Base-by-base conservation (phyloP, 176 grass and related monocot genomes). In the Typha latifolia region DNA sequence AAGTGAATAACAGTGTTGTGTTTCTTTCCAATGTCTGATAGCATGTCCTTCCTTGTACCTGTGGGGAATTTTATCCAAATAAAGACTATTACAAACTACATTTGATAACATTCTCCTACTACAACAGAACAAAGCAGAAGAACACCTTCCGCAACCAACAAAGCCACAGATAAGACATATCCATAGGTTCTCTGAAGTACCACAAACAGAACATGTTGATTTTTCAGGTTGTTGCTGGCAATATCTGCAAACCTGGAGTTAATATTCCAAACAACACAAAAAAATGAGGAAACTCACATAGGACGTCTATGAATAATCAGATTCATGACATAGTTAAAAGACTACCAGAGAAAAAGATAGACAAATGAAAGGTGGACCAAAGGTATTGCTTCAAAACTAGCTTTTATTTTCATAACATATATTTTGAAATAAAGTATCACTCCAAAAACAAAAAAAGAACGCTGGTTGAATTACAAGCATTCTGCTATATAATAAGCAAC, bases 161-260 rank as follows among this genome's bases (percentile, higher is more conserved):
- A 86, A 80, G 55, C 94, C 94, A 84, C 94, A 92, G 5, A 92
- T 90, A 79, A 97, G 70, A 80, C 89, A 97, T 63, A 97, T 90
- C 88, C 94, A 97, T 82, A 97, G 78, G 73, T 92, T 92, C 15
- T 92, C 85, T 24, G 27, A 86, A 73, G 88, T 88, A 72, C 85
- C 82, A 3, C 94, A 97, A 73, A 92, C 56, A 79, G 79, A 87
- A 77, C 94, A 97, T 78, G 82, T 92, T 55, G 94, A 97, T 74
- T 86, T 88, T 69, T 92, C 83, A 3, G 94, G 78, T 74, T 92
- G 89, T 64, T 92, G 94, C 74, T 97, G 94, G 77, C 94, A 97
- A 71, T 87, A 97, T 81, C 94, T 97, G 77, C 89, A 99, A 49
- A 99, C 94, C 88, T 92, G 75, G 27, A 19, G 27, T 62, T 63